Evolutionary conservation across 2,329 filamentous ascomycete genomes (phyloP), one percentile per base, ranked within the genome.

Genomic region (Ophiostoma ips): DNA sequence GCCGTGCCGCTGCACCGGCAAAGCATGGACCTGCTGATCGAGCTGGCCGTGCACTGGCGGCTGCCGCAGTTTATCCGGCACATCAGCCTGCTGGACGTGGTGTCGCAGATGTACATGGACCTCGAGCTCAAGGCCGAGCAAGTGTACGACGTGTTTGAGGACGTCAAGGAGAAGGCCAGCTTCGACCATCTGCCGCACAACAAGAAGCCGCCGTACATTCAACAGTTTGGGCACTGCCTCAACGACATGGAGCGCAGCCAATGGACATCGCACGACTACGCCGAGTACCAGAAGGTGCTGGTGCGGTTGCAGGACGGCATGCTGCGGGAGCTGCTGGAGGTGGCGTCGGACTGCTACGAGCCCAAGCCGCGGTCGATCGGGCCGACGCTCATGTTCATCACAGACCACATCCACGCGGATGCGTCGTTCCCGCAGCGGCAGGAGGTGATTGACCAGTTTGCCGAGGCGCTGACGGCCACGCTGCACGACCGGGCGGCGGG

Each of bases 301-400:
- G 74, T 76, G 34, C 77, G 74, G 30, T 67, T 96, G 36, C 81
- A 96, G 59, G 88, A 95, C 58, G 79, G 82, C 10, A 69, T 96
- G 24, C 71, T 95, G 44, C 80, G 89, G 49, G 90, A 96, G 60
- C 50, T 59, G 50, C 73, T 98, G 16, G 95, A 87, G 64, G 82
- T 89, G 56, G 72, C 84, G n/a, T 76, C 95, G 64, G 83, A 90
- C 69, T 90, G 87, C 58, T 98, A 90, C 64, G 88, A 95, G 55
- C 68, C 75, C n/a, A 95, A 95, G 60, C 81, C 87, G 11, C 87
- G 87, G 5, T 79, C 82, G 36, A 80, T 94, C 19, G 87, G 83
- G 15, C 50, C 57, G 5, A 79, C 81, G 13, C 76, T 94, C 30
- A 81, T 96, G 74, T 83, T 60, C 33, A 68, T 98, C 35, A 81